Percentiles rank a stretch among this genome's conserved stretches.
Conservation (phyloP, 331 rosid species). For the Pyrus hybrid region DNA sequence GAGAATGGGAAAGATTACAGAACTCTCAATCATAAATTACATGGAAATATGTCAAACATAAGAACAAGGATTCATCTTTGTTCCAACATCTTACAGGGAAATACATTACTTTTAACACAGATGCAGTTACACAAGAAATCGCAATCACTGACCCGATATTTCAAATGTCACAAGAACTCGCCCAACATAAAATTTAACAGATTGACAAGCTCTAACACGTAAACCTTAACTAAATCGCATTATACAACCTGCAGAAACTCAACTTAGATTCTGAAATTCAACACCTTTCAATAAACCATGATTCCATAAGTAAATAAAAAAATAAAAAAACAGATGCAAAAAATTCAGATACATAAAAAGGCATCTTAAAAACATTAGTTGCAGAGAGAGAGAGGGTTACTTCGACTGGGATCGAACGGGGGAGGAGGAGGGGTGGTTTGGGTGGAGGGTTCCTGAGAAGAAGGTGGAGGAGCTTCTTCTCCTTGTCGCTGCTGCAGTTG, state of each 20-base stretch:
- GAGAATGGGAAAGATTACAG: neutral
- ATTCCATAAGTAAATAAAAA: too few species aligned
- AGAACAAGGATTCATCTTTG: neutral
- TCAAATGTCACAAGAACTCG: too few species aligned
- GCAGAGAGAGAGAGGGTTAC: slow-evolving; percentile 23
- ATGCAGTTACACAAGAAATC: neutral
- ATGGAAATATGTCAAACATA: neutral
- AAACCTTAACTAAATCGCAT: neutral
- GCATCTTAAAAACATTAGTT: neutral
- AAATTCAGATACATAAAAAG: neutral
- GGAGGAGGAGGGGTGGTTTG: slow-evolving; percentile 27
- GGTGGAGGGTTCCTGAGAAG: slow-evolving; percentile 10
- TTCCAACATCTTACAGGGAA: neutral
- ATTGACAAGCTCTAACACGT: neutral
- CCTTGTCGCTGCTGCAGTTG: neutral
- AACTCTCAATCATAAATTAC: neutral
- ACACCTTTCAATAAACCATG: slow-evolving; percentile 3
- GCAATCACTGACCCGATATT: neutral
- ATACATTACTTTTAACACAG: neutral
- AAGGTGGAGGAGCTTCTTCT: slow-evolving; percentile 7
- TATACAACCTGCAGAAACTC: neutral
- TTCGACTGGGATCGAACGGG: slow-evolving; percentile 79
- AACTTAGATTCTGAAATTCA: neutral
- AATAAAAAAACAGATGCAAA: neutral
- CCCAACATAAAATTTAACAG: neutral